Percentiles rank a stretch among this genome's conserved stretches.
Evolutionary conservation across 208 protist genomes (phyloP).

Genomic region (Jaenimonas drosophilae): DNA sequence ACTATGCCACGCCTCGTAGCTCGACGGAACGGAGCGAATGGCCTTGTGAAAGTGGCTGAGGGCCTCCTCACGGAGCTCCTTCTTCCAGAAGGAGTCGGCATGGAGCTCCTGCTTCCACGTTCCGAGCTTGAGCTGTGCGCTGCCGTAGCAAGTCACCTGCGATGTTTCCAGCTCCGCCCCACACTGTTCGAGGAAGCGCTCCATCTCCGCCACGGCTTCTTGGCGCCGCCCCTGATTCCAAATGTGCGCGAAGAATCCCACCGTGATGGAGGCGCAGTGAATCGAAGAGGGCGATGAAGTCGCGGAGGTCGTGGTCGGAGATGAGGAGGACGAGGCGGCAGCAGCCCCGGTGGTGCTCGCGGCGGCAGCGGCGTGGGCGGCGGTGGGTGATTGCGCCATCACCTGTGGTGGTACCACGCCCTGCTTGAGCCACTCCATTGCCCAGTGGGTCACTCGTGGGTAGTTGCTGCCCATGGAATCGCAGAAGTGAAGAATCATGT

Average conservation of each 20-base stretch:
- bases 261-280: constrained; percentile 1
- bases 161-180: constrained; percentile 42
- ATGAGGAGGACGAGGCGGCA: not conserved
- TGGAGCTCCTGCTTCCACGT: constrained; percentile 84
- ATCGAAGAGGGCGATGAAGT: not conserved
- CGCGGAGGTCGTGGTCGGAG: not conserved
- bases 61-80: constrained; percentile 49
- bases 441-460: constrained; percentile 80
- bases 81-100: constrained; percentile 78
- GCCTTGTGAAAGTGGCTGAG: constrained; percentile 78
- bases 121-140: constrained; percentile 67
- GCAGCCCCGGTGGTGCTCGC: too few species aligned
- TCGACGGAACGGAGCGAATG: constrained; percentile 63
- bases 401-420: too few species aligned
- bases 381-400: too few species aligned
- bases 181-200: constrained; percentile 57
- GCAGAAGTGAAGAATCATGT: constrained; percentile 96
- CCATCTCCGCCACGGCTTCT: constrained; percentile 63
- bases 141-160: constrained; percentile 53
- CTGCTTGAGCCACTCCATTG: constrained; percentile 68
- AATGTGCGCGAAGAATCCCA: constrained; percentile 73
- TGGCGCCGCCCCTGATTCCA: constrained; percentile 75
- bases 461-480: constrained; percentile 61
- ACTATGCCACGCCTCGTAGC: constrained; percentile 95
- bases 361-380: too few species aligned